phyloP scores from a whole-genome alignment of 1,139 yeast genomes.

The Kodamaea alishanica region DNA sequence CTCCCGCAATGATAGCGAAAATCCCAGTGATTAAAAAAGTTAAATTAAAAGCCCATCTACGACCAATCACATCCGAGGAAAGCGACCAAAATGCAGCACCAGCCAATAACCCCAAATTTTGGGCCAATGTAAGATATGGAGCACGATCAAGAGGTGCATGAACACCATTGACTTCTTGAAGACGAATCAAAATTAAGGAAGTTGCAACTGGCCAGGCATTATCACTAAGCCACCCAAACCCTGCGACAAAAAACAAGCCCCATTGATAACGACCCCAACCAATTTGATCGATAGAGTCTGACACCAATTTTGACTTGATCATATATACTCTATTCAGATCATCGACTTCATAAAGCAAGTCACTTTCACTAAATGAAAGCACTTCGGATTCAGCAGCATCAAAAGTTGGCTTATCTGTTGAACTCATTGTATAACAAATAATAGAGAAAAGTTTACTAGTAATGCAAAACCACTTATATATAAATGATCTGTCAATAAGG shows the following conservation, averaged over 20 bases:
- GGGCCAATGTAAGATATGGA: constrained; percentile 40
- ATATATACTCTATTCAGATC: constrained; percentile 23
- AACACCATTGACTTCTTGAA: constrained; percentile 37
- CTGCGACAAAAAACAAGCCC: constrained; percentile 42
- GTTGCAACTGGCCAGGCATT: constrained; percentile 45
- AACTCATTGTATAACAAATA: not conserved
- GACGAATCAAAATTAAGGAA: constrained; percentile 31
- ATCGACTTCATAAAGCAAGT: constrained; percentile 9
- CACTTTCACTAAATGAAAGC: constrained; percentile 5
- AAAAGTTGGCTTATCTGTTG: too few relatives aligned
- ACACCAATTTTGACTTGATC: constrained; percentile 31
- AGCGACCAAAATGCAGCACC: constrained; percentile 45
- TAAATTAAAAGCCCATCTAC: constrained; percentile 42
- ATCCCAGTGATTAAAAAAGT: constrained; percentile 41
- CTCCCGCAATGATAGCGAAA: constrained; percentile 37
- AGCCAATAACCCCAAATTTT: constrained; percentile 39
- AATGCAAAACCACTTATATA: not conserved
- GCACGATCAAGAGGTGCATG: constrained; percentile 33
- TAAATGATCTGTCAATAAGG: too few relatives aligned
- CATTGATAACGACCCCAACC: constrained; percentile 43
- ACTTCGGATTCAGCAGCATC: constrained; percentile 6
- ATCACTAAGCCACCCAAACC: constrained; percentile 45
- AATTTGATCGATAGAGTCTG: constrained; percentile 36
- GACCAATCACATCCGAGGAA: constrained; percentile 39
- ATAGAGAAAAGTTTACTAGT: not conserved